Conservation (phyloP, 2,329 filamentous ascomycete genomes). For the Phyllosticta citriasiana region DNA sequence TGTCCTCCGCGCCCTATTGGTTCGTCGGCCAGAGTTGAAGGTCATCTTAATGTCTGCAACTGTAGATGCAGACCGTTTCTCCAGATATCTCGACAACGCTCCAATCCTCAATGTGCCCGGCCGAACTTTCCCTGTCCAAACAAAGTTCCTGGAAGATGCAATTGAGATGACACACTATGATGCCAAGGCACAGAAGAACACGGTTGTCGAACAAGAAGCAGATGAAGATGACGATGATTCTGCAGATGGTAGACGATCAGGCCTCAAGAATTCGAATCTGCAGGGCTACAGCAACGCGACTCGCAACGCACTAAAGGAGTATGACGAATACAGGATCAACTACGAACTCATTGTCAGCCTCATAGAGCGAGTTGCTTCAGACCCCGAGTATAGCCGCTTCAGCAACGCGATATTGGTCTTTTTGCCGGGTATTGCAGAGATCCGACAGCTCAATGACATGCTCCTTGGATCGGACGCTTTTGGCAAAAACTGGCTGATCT, state of each 20-base stretch:
- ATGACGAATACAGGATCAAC: constrained; percentile 88
- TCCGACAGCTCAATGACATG: constrained; percentile 77
- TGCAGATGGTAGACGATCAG: constrained; percentile 38
- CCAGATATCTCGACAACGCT: constrained; percentile 73
- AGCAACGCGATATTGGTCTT: constrained; percentile 94
- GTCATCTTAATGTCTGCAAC: constrained; percentile 97
- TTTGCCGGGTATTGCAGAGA: constrained; percentile 87
- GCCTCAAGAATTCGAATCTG: constrained; percentile 47
- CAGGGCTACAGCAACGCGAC: constrained; percentile 68
- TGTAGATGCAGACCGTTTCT: constrained; percentile 85
- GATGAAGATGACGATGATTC: constrained; percentile 39
- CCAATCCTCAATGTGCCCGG: constrained; percentile 87
- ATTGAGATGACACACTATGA: constrained; percentile 73
- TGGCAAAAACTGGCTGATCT: constrained; percentile 67
- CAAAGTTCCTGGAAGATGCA: constrained; percentile 84
- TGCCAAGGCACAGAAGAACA: constrained; percentile 17
- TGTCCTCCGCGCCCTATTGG: constrained; percentile 73
- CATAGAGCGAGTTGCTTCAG: constrained; percentile 63
- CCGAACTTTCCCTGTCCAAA: constrained; percentile 83
- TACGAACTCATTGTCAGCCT: constrained; percentile 77
- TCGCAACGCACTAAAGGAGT: constrained; percentile 59
- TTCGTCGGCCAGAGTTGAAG: constrained; percentile 70
- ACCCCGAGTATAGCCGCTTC: constrained; percentile 55
- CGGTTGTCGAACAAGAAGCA: constrained; percentile 34
- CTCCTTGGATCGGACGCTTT: constrained; percentile 70